Evolutionary conservation across 257 asterid genomes (phyloP).

Genomic region (Forsythia suspensa): DNA sequence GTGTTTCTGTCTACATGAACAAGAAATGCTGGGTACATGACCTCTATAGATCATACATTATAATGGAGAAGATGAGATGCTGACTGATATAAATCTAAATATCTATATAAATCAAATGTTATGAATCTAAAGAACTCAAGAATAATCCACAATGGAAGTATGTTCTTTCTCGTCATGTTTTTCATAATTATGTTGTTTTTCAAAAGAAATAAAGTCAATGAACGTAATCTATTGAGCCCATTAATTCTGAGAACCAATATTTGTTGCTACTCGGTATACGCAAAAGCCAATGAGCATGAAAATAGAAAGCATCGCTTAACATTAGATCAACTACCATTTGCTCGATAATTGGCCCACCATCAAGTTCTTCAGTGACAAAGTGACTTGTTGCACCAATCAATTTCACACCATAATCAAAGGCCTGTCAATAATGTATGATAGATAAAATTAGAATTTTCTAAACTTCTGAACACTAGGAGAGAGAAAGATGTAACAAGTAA

Average conservation of each 20-base stretch:
- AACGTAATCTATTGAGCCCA: background rate
- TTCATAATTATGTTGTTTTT: background rate
- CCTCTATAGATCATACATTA: too few relatives aligned
- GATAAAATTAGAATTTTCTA: slow-evolving; percentile 7
- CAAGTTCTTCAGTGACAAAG: slow-evolving; percentile 91
- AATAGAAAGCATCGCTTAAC: background rate
- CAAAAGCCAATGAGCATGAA: background rate
- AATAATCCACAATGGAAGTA: too few relatives aligned
- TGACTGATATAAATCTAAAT: too few relatives aligned
- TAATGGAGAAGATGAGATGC: too few relatives aligned
- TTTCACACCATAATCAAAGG: slow-evolving; percentile 93
- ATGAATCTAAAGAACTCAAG: too few relatives aligned
- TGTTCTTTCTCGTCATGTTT: background rate
- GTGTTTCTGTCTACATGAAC: background rate
- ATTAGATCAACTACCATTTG: slow-evolving; percentile 53
- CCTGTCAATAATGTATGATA: slow-evolving; percentile 42
- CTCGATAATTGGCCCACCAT: slow-evolving; percentile 92
- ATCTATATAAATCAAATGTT: too few relatives aligned
- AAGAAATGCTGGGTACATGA: background rate
- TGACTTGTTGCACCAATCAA: slow-evolving; percentile 94
- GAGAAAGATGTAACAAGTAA: background rate
- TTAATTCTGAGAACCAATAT: background rate
- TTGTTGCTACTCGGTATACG: background rate
- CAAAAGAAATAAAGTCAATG: background rate
- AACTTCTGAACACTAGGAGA: background rate